Percentiles rank a stretch among this genome's conserved stretches.
Evolutionary conservation across 2,329 filamentous ascomycete species (phyloP).

Genomic region (Trichoderma aggressivum): DNA sequence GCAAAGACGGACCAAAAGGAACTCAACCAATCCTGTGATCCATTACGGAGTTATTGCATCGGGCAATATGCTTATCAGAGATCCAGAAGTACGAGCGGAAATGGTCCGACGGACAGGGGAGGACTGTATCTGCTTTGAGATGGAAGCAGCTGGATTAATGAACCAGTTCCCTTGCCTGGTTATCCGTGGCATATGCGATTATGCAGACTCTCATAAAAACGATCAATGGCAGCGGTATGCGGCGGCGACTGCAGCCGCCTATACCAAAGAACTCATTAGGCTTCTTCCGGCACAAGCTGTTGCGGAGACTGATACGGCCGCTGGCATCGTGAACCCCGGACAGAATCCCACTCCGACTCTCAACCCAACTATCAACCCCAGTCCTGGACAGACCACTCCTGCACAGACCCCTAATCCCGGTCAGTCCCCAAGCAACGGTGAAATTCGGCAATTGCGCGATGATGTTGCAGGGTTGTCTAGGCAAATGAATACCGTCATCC

Average conservation of each 20-base stretch:
- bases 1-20: background rate
- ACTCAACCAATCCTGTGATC: background rate
- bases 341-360: background rate
- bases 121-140: constrained; percentile 23
- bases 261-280: constrained; percentile 21
- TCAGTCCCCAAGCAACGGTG: background rate
- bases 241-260: constrained; percentile 31
- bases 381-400: background rate
- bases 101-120: constrained; percentile 20
- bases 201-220: constrained; percentile 38
- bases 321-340: background rate
- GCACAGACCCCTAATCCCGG: background rate
- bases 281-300: background rate
- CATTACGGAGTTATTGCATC: constrained; percentile 28
- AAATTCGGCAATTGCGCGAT: background rate
- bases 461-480: background rate
- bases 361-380: background rate
- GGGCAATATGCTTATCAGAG: constrained; percentile 35
- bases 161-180: constrained; percentile 26
- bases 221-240: constrained; percentile 37
- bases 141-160: background rate
- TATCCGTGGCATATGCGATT: constrained; percentile 38
- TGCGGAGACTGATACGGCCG: background rate
- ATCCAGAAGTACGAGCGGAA: constrained; percentile 29
- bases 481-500: background rate